phyloP scores from a whole-genome alignment of 1,284 basidiomycete species.

The Heterobasidion occidentale region DNA sequence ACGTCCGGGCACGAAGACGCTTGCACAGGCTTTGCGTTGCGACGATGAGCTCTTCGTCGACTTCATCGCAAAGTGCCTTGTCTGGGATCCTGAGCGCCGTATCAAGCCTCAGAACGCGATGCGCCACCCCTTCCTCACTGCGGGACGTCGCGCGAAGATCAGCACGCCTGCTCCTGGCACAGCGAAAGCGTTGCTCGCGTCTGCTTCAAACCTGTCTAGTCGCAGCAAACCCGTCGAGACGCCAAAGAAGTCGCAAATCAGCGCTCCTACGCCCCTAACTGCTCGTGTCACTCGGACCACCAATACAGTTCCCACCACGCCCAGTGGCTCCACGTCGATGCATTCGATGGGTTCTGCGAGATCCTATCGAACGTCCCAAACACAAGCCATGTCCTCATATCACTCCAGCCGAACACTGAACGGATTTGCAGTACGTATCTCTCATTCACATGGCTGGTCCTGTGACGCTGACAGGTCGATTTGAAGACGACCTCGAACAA shows the following conservation, averaged over 20 bases:
- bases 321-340: constrained; percentile 33
- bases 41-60: constrained; percentile 88
- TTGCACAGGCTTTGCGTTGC: constrained; percentile 83
- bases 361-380: constrained; percentile 31
- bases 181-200: constrained; percentile 44
- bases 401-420: constrained; percentile 36
- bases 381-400: constrained; percentile 31
- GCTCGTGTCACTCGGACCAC: constrained; percentile 59
- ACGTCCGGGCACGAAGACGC: constrained; percentile 84
- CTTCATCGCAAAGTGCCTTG: constrained; percentile 91
- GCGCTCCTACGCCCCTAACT: constrained; percentile 76
- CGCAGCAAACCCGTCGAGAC: constrained; percentile 60
- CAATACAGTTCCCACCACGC: constrained; percentile 47
- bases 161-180: constrained; percentile 35
- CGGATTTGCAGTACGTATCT: constrained; percentile 19
- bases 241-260: constrained; percentile 80
- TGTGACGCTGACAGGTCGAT: not conserved
- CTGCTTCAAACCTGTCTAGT: constrained; percentile 31
- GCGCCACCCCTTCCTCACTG: constrained; percentile 84
- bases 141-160: constrained; percentile 48
- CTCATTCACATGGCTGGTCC: not conserved
- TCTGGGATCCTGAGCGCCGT: constrained; percentile 96
- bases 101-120: constrained; percentile 92
- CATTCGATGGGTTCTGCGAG: constrained; percentile 28
- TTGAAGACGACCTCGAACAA: constrained; percentile 10